A percentile compares a stretch with the other conserved stretches of the same genome.
Conservation (phyloP, 2,329 filamentous ascomycete species). For the Nigrospora oryzae region DNA sequence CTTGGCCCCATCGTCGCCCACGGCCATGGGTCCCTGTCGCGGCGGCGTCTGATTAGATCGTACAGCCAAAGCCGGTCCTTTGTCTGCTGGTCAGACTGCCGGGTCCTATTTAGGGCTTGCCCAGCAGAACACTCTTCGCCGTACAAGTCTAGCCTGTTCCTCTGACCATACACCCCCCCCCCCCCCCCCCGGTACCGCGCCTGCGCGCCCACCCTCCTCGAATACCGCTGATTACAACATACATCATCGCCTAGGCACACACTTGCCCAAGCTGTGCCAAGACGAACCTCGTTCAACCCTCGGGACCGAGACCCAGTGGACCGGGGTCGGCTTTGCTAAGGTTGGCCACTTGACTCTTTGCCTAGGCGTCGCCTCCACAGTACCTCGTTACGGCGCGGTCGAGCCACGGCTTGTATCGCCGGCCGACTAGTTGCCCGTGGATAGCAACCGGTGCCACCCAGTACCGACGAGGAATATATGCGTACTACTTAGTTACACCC, state of each 20-base stretch:
- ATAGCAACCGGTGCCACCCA: conserved; percentile 1
- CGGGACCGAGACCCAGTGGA: neutral
- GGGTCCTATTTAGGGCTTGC: conserved; percentile 2
- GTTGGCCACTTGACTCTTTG: too few relatives aligned
- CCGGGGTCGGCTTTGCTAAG: neutral
- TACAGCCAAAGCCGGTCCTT: neutral
- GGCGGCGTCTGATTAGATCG: conserved; percentile 1
- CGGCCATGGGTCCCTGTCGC: neutral
- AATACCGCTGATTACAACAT: too few relatives aligned
- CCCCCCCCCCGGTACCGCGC: too few relatives aligned
- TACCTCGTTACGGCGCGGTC: too few relatives aligned
- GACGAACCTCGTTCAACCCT: neutral
- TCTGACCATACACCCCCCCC: too few relatives aligned
- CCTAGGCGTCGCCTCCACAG: too few relatives aligned
- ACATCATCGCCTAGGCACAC: too few relatives aligned
- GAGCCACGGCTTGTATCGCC: neutral
- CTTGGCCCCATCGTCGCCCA: neutral
- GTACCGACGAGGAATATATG: neutral
- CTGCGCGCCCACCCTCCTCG: too few relatives aligned
- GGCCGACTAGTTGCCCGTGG: neutral
- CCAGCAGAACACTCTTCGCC: neutral
- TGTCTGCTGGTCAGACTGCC: conserved; percentile 1
- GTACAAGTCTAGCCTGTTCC: neutral
- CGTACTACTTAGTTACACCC: conserved; percentile 1
- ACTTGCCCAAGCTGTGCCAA: too few relatives aligned